Conservation (phyloP, 78 protist species). For the Protostelium mycophagum region DNA sequence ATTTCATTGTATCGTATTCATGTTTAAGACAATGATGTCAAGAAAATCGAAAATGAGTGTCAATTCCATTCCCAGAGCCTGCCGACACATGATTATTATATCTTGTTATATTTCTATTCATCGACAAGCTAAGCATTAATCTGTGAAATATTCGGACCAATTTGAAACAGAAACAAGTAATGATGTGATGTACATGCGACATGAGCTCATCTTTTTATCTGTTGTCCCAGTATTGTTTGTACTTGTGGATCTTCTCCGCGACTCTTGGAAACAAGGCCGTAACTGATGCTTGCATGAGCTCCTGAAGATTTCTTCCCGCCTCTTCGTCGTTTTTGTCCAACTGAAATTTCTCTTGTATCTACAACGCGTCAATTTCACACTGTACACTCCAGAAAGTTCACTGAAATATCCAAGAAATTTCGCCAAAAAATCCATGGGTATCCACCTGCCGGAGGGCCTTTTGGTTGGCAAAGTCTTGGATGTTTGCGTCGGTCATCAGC, state of each 20-base stretch:
- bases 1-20: too few species aligned
- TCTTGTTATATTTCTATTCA: too few species aligned
- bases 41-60: too few species aligned
- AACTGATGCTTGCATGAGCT: constrained; percentile 80
- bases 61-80: too few species aligned
- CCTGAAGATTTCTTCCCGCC: constrained; percentile 73
- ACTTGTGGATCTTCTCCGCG: constrained; percentile 79
- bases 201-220: too few species aligned
- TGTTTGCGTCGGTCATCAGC: constrained; percentile 91
- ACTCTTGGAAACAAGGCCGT: constrained; percentile 87
- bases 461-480: constrained; percentile 73
- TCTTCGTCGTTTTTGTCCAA: constrained; percentile 90
- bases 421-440: neutral
- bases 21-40: too few species aligned
- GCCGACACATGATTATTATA: too few species aligned
- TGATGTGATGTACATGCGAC: too few species aligned
- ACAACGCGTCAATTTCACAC: constrained; percentile 17
- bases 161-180: too few species aligned
- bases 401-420: neutral
- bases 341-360: constrained; percentile 87
- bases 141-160: too few species aligned
- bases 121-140: too few species aligned
- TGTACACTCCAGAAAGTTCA: too few species aligned
- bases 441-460: constrained; percentile 40
- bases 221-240: constrained; percentile 69